A percentile compares a stretch with the other conserved stretches of the same genome.
These are phyloP conservation scores for Chara braunii DNA, from an alignment of 139 green algal genomes.

Conservation along the genomic window DNA sequence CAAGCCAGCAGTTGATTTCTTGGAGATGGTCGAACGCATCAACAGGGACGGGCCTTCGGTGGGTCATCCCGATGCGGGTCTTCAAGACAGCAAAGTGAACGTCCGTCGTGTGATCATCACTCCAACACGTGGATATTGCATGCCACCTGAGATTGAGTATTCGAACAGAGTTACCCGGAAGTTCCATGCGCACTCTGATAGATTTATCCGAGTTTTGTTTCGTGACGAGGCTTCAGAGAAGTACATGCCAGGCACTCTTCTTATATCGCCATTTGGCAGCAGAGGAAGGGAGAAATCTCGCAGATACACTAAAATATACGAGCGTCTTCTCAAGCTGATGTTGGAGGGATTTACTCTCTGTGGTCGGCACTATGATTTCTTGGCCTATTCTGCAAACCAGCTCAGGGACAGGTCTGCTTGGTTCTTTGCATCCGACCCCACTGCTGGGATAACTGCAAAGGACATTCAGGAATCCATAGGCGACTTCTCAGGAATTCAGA, in stretches of 20 bases:
- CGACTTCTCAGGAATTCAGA: conserved; percentile 26
- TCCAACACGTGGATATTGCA: background rate
- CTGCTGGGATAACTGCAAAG: conserved; percentile 2
- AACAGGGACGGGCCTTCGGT: too few relatives aligned
- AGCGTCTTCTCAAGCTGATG: conserved; percentile 16
- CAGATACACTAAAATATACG: background rate
- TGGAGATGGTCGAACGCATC: too few relatives aligned
- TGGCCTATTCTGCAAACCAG: conserved; percentile 1
- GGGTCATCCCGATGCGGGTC: too few relatives aligned
- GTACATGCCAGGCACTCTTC: too few relatives aligned
- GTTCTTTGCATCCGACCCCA: conserved; percentile 17
- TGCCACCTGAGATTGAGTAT: background rate
- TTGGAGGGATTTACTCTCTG: conserved; percentile 16
- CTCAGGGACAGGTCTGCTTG: conserved; percentile 19
- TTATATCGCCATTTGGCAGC: conserved; percentile 9
- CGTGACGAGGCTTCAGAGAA: conserved; percentile 1
- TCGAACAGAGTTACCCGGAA: conserved; percentile 8
- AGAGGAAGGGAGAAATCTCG: background rate
- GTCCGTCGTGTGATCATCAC: conserved; percentile 7
- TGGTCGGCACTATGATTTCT: conserved; percentile 10
- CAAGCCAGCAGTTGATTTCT: too few relatives aligned
- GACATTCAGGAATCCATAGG: conserved; percentile 38
- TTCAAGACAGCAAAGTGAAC: conserved; percentile 2
- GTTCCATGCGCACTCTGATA: background rate
- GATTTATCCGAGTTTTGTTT: conserved; percentile 25